phyloP scores from a whole-genome alignment of 2,329 filamentous ascomycete genomes.

The Cercospora sp. region DNA sequence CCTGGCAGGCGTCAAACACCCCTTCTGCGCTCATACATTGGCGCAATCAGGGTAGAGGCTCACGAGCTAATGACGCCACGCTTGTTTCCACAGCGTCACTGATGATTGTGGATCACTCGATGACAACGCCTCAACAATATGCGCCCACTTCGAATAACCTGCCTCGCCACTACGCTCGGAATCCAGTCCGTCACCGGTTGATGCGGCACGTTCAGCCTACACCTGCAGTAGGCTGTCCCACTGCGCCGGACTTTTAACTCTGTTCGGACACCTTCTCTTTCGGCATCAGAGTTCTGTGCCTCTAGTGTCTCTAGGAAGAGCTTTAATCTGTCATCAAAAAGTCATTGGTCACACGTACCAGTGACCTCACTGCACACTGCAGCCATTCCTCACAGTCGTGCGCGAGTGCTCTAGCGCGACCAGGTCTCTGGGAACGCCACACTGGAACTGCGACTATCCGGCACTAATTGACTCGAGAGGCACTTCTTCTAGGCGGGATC shows the following conservation, averaged over 20 bases:
- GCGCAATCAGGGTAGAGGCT: slow-evolving; percentile 19
- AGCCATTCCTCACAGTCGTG: slow-evolving; percentile 24
- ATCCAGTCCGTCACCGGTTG: slow-evolving; percentile 4
- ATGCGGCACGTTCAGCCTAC: neutral
- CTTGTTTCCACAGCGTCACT: slow-evolving; percentile 8
- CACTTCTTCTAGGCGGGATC: neutral
- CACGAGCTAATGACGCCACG: slow-evolving; percentile 26
- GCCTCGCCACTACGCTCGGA: slow-evolving; percentile 20
- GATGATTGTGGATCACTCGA: slow-evolving; percentile 1
- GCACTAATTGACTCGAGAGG: slow-evolving; percentile 8
- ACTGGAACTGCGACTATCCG: slow-evolving; percentile 13
- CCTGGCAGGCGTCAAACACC: slow-evolving; percentile 12
- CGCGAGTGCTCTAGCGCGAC: slow-evolving; percentile 21
- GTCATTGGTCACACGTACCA: slow-evolving; percentile 16
- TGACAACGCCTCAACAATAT: neutral
- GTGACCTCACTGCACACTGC: slow-evolving; percentile 20
- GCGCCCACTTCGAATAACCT: neutral
- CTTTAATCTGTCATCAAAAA: slow-evolving; percentile 8
- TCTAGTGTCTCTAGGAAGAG: slow-evolving; percentile 1
- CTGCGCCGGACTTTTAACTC: slow-evolving; percentile 4
- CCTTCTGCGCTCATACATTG: slow-evolving; percentile 17
- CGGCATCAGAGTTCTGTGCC: slow-evolving; percentile 1
- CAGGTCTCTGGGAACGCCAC: slow-evolving; percentile 18
- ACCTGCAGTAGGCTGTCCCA: slow-evolving; percentile 7
- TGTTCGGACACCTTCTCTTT: neutral